Conservation (phyloP, 2,329 filamentous ascomycete species). For the Fusarium anguioides region DNA sequence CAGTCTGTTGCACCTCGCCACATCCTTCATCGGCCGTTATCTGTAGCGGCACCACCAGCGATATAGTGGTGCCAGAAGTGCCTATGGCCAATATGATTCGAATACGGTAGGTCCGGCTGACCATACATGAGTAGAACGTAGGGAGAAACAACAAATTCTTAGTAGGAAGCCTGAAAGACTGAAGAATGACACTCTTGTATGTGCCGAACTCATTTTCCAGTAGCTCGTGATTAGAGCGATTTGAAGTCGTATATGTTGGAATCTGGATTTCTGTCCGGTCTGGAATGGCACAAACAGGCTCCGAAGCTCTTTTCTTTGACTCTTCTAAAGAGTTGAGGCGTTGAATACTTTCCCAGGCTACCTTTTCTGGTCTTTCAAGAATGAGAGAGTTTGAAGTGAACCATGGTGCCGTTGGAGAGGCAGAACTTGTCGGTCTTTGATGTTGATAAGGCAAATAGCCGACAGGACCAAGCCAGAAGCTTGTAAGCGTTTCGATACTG, state of each 20-base stretch:
- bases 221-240: too few relatives aligned
- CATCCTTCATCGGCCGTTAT: background rate
- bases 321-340: fast-evolving
- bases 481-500: background rate
- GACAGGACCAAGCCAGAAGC: background rate
- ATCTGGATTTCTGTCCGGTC: too few relatives aligned
- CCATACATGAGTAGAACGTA: slow-evolving; percentile 3
- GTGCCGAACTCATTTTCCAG: background rate
- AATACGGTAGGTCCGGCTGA: slow-evolving; percentile 8
- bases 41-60: slow-evolving; percentile 3
- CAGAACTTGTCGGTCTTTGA: background rate
- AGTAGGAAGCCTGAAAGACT: background rate
- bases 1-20: background rate
- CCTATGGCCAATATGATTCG: background rate
- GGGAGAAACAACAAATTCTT: background rate
- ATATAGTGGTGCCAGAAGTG: background rate
- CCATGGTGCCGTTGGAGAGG: slow-evolving; percentile 4
- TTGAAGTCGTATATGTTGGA: background rate
- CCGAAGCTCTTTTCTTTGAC: background rate
- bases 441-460: slow-evolving; percentile 8
- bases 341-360: background rate
- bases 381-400: background rate
- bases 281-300: background rate
- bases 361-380: background rate
- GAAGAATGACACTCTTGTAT: background rate